Evolutionary conservation across 371 early-diverging fungal genomes (phyloP), one percentile per base, ranked within the genome.

Genomic region (Mortierella sp.): DNA sequence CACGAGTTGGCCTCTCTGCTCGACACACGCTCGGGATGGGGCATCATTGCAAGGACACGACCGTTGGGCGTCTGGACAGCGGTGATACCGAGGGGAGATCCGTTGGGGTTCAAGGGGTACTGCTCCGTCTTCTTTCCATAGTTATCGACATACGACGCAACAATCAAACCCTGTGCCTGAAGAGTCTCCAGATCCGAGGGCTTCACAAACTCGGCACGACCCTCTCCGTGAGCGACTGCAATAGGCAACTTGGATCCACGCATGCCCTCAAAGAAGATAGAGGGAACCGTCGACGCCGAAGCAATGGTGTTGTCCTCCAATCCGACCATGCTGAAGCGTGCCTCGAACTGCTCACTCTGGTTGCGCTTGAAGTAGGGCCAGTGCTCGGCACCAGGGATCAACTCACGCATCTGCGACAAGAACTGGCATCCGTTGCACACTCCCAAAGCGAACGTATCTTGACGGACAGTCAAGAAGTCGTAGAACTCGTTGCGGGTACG

Each of bases 351-450:
- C 83, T 96, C 96, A 85, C 94, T 93, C 79, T 90, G 87, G 86
- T 99, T 99, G 71, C 93, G 92, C 73, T 93, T 91, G 86, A 99
- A 97, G 71, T 89, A 85, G 11, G 99, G 99, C 99, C 98, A 99
- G 79, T 86, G 74, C 22, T 90, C 89, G 10, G 95, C 89, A 65
- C 93, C 94, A 37, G 97, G 97, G 66, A 97, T 95, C 64, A 97
- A 69, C 63, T 93, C 94, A 34, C 92, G 86, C 80, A 99, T 90
- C 64, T 94, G 93, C 40, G 95, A 90, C 75, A 99, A 82, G 95
- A 98, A 97, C 86, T 99, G 98, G 86, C 98, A 99, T 44, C 99
- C 99, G 79, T 98, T 99, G 89, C 99, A 99, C 45, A 98, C 95
- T 69, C 98, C 98, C 58, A 99, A 85, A 1, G 96, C 92, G 87